Evolutionary conservation across 75 land plant species (phyloP), one percentile per base, ranked within the genome.

Genomic region (Pinus tabuliformis): DNA sequence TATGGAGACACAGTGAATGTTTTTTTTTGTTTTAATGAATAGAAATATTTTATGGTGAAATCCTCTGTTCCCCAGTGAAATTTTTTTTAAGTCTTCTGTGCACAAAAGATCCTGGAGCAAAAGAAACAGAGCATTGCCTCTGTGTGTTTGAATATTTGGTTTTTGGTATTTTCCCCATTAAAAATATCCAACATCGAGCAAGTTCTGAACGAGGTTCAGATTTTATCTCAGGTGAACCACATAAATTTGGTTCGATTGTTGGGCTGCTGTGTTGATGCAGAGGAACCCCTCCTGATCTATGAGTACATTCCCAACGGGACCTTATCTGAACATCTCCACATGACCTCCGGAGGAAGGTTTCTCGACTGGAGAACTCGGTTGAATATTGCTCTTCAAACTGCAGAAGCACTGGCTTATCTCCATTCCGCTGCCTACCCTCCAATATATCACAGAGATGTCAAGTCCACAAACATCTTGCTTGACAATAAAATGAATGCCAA

Each of bases 181-280:
- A n/a, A n/a, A n/a, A n/a, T n/a, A n/a, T n/a, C n/a, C n/a, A n/a
- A n/a, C n/a, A n/a, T n/a, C n/a, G n/a, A n/a, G n/a, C n/a, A n/a
- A n/a, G 85, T 92, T 20, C 75, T 92, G 28, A 92, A 92, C 63
- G 95, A 92, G 62, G 92, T 92, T 3, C 28, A 82, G 11, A 85
- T 92, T 58, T 85, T 92, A 0, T 84, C 89, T 28, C 87, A 80
- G 57, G 92, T 92, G 4, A 90, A 86, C 72, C 95, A 92, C 82
- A 72, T 77, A 13, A 86, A 78, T 73, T 81, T 92, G 7, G 95
- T 92, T 0, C 58, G 82, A 54, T 75, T 92, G 6, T 83, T 92
- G 3, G 92, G 95, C 28, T 92, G 92, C 74, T 92, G 95, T 64
- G 87, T 92, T 8, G 95, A 92, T 65, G 58, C 78, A 18, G 78